phyloP scores from a whole-genome alignment of 2,329 filamentous ascomycete genomes.

The Tolypocladium ovalisporum region DNA sequence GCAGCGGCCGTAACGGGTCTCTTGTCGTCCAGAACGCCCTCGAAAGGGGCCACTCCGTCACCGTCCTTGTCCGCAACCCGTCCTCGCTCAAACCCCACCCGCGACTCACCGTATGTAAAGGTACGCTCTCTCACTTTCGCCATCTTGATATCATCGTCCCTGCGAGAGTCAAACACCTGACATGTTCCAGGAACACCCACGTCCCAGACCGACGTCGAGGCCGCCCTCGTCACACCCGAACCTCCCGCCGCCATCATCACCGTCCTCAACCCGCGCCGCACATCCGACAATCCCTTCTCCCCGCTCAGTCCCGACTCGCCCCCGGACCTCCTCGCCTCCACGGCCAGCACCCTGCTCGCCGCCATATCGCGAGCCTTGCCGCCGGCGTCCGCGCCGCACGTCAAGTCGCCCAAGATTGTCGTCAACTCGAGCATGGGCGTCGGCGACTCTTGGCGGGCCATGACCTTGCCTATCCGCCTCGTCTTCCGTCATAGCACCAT shows the following conservation, averaged over 20 bases:
- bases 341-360: slow-evolving; percentile 22
- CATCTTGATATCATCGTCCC: too few species aligned
- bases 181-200: slow-evolving; percentile 20
- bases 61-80: slow-evolving; percentile 31
- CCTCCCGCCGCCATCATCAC: slow-evolving; percentile 29
- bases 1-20: slow-evolving; percentile 33
- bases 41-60: slow-evolving; percentile 27
- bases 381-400: background rate
- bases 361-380: slow-evolving; percentile 18
- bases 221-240: slow-evolving; percentile 17
- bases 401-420: slow-evolving; percentile 29
- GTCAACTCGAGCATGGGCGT: slow-evolving; percentile 40
- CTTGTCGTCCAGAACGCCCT: slow-evolving; percentile 30
- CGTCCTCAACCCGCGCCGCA: slow-evolving; percentile 35
- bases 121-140: too few species aligned
- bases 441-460: slow-evolving; percentile 29
- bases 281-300: slow-evolving; percentile 35
- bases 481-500: slow-evolving; percentile 35
- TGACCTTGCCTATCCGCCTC: slow-evolving; percentile 28
- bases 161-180: background rate
- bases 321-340: slow-evolving; percentile 33
- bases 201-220: slow-evolving; percentile 22
- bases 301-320: slow-evolving; percentile 24
- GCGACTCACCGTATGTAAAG: slow-evolving; percentile 23
- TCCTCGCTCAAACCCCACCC: slow-evolving; percentile 15